Conservation (phyloP, 2,329 filamentous ascomycete species). For the Sodiomyces alkalinus region DNA sequence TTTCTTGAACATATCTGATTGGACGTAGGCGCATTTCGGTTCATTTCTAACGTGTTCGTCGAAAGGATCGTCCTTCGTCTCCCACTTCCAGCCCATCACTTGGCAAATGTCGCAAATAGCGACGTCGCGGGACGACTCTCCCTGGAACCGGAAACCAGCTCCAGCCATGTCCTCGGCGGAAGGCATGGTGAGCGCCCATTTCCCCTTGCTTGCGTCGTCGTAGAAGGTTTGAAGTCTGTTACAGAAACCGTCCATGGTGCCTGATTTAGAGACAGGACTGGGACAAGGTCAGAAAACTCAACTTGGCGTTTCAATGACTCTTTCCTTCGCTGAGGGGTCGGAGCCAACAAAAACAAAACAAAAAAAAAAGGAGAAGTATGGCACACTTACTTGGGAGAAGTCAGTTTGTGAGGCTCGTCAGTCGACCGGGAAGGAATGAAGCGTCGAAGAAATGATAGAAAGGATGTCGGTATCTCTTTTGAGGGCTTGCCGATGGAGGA, state of each 20-base stretch:
- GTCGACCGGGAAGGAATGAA: too few species aligned
- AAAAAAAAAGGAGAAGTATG: too few species aligned
- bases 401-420: too few species aligned
- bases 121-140: background rate
- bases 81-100: constrained; percentile 3
- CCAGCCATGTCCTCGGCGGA: constrained; percentile 4
- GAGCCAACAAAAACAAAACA: too few species aligned
- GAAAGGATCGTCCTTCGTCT: constrained; percentile 3
- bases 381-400: too few species aligned
- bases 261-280: background rate
- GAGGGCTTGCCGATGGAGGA: too few species aligned
- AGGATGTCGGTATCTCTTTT: too few species aligned
- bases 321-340: too few species aligned
- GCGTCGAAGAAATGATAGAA: too few species aligned
- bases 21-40: background rate
- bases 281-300: background rate
- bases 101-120: constrained; percentile 2
- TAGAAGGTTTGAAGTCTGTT: background rate
- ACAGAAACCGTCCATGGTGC: background rate
- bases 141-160: background rate
- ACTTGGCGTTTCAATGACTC: too few species aligned
- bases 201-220: background rate
- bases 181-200: background rate
- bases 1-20: background rate
- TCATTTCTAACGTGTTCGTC: background rate